Base-by-base conservation (phyloP, 306 rosid genomes). In the Herpetospermum pedunculosum region DNA sequence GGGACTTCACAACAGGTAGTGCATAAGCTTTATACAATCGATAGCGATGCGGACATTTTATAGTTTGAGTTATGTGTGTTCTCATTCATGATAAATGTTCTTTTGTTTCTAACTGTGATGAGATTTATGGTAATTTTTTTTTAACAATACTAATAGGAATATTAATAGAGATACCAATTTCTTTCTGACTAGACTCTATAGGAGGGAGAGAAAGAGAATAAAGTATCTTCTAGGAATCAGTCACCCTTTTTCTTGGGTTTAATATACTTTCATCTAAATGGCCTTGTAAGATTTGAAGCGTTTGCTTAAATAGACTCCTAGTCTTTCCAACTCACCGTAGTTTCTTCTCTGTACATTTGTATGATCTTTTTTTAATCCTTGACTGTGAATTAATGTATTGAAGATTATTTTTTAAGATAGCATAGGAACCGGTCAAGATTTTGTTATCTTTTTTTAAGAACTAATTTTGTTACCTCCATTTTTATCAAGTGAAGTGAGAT, bases 1-100 rank as follows among this genome's bases (percentile, higher is more conserved):
- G 79, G 91, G 41, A 48, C 90, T 77, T 86, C 99, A 63, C 76
- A 75, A 65, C 88, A 84, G 97, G 97, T 92, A 55, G 77, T 79
- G 41, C 57, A 46, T 70, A 26, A 44, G 46, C 8, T 70, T 69
- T 46, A 9, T 69, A 6, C 38, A 3, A 69, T 44, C 4, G 50
- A 15, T 28, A 28, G 26, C 4, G 50, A 15, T 28, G 16, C 37
- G 6, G 35, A 12, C 38, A 16, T 69, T 28, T 44, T 69, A 40
- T 38, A 21, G 34, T 43, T 44, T 69, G 10, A 26, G 26, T 69
- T 44, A 44, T 69, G 7, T 26, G 25, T 69, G 15, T 44, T 14
- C 37, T 69, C 40, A 26, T 43, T 28, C n/a, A 38, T 64, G 30
- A 67, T 40, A 37, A 38, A 64, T 10, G 28, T 67, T 40, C 5